A percentile compares a stretch with the other conserved stretches of the same genome.
Conservation (phyloP, 1,284 basidiomycete species). For the Sporisorium scitamineum region DNA sequence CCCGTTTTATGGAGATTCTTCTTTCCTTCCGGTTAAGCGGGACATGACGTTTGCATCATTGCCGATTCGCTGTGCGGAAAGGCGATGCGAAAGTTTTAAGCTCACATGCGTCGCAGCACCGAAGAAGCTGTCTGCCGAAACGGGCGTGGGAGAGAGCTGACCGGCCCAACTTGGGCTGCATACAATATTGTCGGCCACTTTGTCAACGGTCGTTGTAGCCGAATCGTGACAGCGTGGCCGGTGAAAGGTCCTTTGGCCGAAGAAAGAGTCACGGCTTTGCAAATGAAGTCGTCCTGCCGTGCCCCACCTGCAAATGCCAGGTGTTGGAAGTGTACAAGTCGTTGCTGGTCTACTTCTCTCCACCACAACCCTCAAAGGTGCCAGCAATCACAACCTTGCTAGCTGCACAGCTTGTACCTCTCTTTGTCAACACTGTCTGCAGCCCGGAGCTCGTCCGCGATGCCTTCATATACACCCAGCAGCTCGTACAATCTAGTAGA, state of each 20-base stretch:
- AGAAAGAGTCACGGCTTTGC: background rate
- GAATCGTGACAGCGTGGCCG: background rate
- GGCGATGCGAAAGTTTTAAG: background rate
- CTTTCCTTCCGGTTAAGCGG: too few relatives aligned
- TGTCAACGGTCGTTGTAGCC: background rate
- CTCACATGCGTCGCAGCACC: background rate
- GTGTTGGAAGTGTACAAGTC: too few relatives aligned
- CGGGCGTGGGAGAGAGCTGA: background rate
- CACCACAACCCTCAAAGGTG: background rate
- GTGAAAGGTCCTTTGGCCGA: background rate
- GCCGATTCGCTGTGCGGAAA: too few relatives aligned
- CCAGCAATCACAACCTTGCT: background rate
- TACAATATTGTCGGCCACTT: background rate
- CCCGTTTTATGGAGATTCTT: too few relatives aligned
- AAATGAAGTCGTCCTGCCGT: background rate
- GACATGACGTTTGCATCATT: too few relatives aligned
- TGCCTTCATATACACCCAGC: background rate
- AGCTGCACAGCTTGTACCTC: background rate
- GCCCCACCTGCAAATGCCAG: too few relatives aligned
- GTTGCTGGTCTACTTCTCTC: background rate
- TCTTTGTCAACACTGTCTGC: background rate
- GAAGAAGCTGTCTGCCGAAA: background rate
- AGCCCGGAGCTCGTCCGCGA: background rate
- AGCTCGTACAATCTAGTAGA: background rate
- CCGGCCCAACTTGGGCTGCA: background rate